These are phyloP conservation scores for Aspergillus ustus DNA, from an alignment of 2,329 filamentous ascomycete genomes.

Conservation along the genomic window DNA sequence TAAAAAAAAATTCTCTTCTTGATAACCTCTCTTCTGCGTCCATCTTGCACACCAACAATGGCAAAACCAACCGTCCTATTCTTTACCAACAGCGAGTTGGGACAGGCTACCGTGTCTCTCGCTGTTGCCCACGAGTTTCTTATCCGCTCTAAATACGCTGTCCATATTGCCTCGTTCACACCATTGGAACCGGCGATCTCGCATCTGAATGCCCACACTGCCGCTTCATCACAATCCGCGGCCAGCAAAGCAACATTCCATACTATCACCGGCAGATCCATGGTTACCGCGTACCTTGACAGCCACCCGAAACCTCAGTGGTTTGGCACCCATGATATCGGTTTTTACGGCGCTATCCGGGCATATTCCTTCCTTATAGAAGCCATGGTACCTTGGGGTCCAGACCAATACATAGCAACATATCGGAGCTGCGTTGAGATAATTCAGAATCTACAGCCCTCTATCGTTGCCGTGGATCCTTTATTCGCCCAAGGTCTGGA, in stretches of 20 bases:
- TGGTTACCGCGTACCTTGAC: slow-evolving; percentile 23
- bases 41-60: slow-evolving; percentile 12
- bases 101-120: slow-evolving; percentile 49
- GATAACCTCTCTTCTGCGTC: not conserved
- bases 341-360: slow-evolving; percentile 35
- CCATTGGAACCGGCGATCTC: slow-evolving; percentile 33
- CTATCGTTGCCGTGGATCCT: slow-evolving; percentile 46
- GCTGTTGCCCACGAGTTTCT: slow-evolving; percentile 45
- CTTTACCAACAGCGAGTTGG: slow-evolving; percentile 48
- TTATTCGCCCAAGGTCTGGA: slow-evolving; percentile 47
- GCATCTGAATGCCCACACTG: slow-evolving; percentile 24
- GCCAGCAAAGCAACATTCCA: slow-evolving; percentile 30
- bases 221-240: slow-evolving; percentile 2
- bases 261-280: slow-evolving; percentile 26
- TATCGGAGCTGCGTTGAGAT: slow-evolving; percentile 34
- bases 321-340: slow-evolving; percentile 23
- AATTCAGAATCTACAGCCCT: slow-evolving; percentile 29
- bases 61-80: slow-evolving; percentile 38
- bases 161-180: slow-evolving; percentile 50
- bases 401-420: slow-evolving; percentile 43
- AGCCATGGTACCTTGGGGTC: slow-evolving; percentile 34
- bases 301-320: not conserved
- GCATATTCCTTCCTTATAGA: slow-evolving; percentile 24
- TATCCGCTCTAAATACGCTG: slow-evolving; percentile 35
- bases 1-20: not conserved